A percentile compares a stretch with the other conserved stretches of the same genome.
These are phyloP conservation scores for Penicillium sp. DNA, from an alignment of 2,329 filamentous ascomycete genomes.

Conservation along the genomic window DNA sequence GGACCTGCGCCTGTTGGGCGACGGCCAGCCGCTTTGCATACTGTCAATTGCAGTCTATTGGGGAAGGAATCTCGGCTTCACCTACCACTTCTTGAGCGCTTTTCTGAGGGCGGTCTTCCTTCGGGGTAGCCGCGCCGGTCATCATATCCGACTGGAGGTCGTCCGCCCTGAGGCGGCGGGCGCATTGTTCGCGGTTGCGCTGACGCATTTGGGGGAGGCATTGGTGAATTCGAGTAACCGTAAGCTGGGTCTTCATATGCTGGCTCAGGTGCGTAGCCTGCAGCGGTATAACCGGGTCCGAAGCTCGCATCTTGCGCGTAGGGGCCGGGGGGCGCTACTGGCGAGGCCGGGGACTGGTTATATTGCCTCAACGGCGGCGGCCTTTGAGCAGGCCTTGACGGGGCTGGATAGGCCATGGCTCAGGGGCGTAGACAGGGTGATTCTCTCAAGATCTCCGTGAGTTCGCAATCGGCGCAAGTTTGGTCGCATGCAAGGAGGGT, in stretches of 20 bases:
- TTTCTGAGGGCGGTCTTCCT: constrained; percentile 31
- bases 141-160: constrained; percentile 27
- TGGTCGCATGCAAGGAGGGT: constrained; percentile 17
- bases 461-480: constrained; percentile 3
- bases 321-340: constrained; percentile 23
- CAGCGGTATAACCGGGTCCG: constrained; percentile 28
- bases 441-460: background rate
- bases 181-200: constrained; percentile 33
- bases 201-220: constrained; percentile 26
- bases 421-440: background rate
- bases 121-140: constrained; percentile 26
- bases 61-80: constrained; percentile 7
- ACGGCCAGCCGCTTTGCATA: constrained; percentile 16
- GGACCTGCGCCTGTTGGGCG: constrained; percentile 34
- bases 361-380: constrained; percentile 36
- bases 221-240: constrained; percentile 27
- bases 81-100: constrained; percentile 36
- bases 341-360: constrained; percentile 15
- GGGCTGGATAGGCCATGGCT: constrained; percentile 38
- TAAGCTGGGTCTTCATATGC: constrained; percentile 30
- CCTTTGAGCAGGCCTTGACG: constrained; percentile 29
- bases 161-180: constrained; percentile 27
- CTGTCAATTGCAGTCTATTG: constrained; percentile 6
- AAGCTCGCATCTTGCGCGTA: constrained; percentile 29
- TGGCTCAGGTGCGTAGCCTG: constrained; percentile 18